A percentile compares a stretch with the other conserved stretches of the same genome.
These are phyloP conservation scores for Apiospora aurea DNA, from an alignment of 2,329 filamentous ascomycete genomes.

Conservation along the genomic window DNA sequence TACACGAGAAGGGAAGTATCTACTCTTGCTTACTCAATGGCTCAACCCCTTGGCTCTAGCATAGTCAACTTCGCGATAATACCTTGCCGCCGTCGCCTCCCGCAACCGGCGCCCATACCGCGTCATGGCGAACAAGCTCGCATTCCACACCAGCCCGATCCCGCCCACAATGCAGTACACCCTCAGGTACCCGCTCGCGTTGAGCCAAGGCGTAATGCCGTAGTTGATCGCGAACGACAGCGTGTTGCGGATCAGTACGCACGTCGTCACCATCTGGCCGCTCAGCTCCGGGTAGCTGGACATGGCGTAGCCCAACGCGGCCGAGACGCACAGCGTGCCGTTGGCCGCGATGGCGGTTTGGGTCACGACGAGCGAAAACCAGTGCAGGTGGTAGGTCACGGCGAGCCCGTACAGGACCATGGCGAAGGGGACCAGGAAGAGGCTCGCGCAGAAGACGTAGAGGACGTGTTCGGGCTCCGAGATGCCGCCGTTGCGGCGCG, in stretches of 20 bases:
- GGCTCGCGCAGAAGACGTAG: constrained; percentile 31
- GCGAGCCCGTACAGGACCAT: constrained; percentile 32
- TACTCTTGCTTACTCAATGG: background rate
- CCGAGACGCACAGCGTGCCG: constrained; percentile 37
- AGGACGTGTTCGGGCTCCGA: constrained; percentile 35
- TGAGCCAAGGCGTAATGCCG: constrained; percentile 50
- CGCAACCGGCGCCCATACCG: constrained; percentile 54
- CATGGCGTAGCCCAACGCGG: constrained; percentile 41
- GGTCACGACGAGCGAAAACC: constrained; percentile 41
- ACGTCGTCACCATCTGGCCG: constrained; percentile 41
- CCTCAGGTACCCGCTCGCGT: constrained; percentile 46
- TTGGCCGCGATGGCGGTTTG: constrained; percentile 39
- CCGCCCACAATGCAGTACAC: constrained; percentile 47
- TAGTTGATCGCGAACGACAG: constrained; percentile 59
- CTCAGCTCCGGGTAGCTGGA: constrained; percentile 41
- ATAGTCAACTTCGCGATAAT: constrained; percentile 45
- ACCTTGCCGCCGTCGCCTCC: constrained; percentile 45
- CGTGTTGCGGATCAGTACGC: constrained; percentile 50
- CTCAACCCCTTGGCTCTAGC: constrained; percentile 25
- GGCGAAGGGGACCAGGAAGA: constrained; percentile 32
- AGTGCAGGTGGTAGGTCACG: constrained; percentile 41
- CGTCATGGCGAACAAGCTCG: constrained; percentile 53
- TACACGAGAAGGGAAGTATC: too few species aligned
- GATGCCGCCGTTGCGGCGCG: constrained; percentile 35
- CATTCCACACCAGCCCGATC: constrained; percentile 45